These are phyloP conservation scores for Raffaelea ambrosiae DNA, from an alignment of 2,329 filamentous ascomycete genomes.

Conservation along the genomic window DNA sequence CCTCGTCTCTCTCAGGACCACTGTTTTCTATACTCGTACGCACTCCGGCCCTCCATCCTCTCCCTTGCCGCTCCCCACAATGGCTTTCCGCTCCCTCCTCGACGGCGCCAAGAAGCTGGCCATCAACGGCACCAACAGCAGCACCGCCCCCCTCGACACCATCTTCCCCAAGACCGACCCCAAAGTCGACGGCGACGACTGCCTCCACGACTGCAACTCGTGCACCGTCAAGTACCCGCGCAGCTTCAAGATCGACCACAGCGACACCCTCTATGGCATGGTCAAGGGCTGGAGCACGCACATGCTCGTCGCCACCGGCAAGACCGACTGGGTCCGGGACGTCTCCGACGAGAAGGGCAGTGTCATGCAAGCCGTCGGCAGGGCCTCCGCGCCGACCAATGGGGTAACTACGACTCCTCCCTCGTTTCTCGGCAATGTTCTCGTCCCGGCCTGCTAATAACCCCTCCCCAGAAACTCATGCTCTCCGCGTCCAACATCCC, in stretches of 20 bases:
- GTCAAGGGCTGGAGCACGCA: constrained; percentile 86
- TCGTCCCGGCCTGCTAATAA: not conserved
- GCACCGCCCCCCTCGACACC: constrained; percentile 19
- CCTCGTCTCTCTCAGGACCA: too few relatives aligned
- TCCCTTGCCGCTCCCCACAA: constrained; percentile 17
- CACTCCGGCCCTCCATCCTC: too few relatives aligned
- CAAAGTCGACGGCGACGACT: constrained; percentile 79
- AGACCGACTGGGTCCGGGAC: constrained; percentile 88
- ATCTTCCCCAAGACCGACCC: constrained; percentile 71
- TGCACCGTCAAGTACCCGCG: constrained; percentile 73
- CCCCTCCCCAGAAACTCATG: constrained; percentile 61
- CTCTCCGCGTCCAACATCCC: constrained; percentile 89
- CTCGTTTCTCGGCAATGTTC: too few relatives aligned
- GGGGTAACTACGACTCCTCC: constrained; percentile 47
- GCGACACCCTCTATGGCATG: constrained; percentile 73
- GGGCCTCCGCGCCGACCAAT: constrained; percentile 51
- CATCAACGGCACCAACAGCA: constrained; percentile 12
- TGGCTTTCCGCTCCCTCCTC: constrained; percentile 33
- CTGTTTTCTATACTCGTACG: too few relatives aligned
- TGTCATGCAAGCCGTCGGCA: constrained; percentile 67
- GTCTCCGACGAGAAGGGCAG: constrained; percentile 81
- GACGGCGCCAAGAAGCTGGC: constrained; percentile 27
- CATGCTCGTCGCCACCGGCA: constrained; percentile 86
- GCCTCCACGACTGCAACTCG: constrained; percentile 73
- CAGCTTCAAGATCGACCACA: constrained; percentile 63